A percentile compares a stretch with the other conserved stretches of the same genome.
Conservation (phyloP, 148 eudicot genomes). For the Rhododendron ferrugineum region DNA sequence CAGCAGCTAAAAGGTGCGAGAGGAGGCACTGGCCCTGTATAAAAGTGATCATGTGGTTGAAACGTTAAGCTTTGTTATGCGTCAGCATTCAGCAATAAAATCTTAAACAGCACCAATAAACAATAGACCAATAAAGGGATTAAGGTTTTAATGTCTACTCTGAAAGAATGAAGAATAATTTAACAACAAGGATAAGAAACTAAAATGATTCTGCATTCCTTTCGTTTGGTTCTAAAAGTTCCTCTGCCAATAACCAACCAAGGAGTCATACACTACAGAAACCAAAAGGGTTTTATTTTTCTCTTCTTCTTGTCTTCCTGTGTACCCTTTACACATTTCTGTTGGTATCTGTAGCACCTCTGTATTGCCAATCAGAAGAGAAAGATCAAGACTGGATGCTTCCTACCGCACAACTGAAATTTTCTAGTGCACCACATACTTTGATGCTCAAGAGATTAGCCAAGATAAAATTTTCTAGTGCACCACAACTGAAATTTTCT, state of each 20-base stretch:
- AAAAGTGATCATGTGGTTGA: neutral
- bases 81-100: neutral
- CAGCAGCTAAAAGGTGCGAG: neutral
- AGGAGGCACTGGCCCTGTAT: neutral
- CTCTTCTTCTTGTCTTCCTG: neutral
- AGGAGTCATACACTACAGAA: neutral
- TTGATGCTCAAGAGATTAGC: neutral
- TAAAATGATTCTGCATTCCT: neutral
- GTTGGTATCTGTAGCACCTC: neutral
- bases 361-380: neutral
- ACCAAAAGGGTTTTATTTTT: neutral
- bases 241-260: neutral
- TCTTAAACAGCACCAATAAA: neutral
- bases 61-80: neutral
- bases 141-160: neutral
- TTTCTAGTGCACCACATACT: neutral
- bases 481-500: neutral
- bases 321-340: neutral
- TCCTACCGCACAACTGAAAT: neutral
- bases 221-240: neutral
- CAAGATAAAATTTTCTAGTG: neutral
- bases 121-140: neutral
- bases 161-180: neutral
- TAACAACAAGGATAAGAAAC: neutral
- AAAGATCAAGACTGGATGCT: neutral